These are phyloP conservation scores for Pseudogymnoascus sp. DNA, from an alignment of 2,329 filamentous ascomycete species.

Conservation along the genomic window DNA sequence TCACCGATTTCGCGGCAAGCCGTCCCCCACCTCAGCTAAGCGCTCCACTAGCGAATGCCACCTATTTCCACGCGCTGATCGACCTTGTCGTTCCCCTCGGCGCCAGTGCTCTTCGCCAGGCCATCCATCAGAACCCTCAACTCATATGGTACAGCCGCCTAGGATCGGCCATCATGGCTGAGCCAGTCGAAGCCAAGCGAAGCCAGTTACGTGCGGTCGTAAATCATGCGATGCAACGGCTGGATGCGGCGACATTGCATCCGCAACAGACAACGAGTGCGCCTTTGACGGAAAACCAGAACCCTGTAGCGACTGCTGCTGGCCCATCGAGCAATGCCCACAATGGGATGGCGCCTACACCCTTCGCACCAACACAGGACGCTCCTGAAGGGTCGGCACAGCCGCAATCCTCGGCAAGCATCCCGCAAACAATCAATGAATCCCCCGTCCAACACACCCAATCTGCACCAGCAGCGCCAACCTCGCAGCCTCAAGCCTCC, in stretches of 20 bases:
- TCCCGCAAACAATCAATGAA: neutral
- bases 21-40: slow-evolving; percentile 16
- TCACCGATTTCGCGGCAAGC: slow-evolving; percentile 11
- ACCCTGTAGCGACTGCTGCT: neutral
- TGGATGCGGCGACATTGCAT: neutral
- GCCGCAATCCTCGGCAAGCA: neutral
- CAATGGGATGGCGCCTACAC: neutral
- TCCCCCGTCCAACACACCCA: neutral
- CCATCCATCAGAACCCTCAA: slow-evolving; percentile 21
- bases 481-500: neutral
- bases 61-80: slow-evolving; percentile 45
- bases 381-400: neutral
- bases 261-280: neutral
- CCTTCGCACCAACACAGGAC: neutral
- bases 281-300: neutral
- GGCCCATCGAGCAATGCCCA: neutral
- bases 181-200: slow-evolving; percentile 38
- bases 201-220: slow-evolving; percentile 28
- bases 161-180: slow-evolving; percentile 43
- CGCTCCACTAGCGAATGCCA: slow-evolving; percentile 28
- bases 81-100: slow-evolving; percentile 47
- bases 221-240: slow-evolving; percentile 5
- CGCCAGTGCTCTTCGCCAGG: slow-evolving; percentile 32
- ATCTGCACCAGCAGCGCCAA: neutral
- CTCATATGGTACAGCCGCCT: slow-evolving; percentile 36